Evolutionary conservation across 805 yeast genomes (phyloP).

Genomic region (Sungouiella thailandica): DNA sequence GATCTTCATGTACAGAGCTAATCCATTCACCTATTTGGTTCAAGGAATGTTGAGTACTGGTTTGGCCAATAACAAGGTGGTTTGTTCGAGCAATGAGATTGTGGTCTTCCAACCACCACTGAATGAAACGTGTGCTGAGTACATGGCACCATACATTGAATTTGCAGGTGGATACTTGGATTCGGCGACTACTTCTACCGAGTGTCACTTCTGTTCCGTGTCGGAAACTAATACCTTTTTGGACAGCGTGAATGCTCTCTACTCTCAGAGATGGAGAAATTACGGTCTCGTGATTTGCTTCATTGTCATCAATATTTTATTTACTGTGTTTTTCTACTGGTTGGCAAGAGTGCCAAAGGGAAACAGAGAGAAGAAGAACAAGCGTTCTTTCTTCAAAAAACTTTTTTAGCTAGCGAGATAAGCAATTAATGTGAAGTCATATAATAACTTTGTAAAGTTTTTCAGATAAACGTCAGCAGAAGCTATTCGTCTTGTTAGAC

Average conservation of each 20-base stretch:
- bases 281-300: slow-evolving; percentile 52
- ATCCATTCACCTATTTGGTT: slow-evolving; percentile 63
- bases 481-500: too few relatives aligned
- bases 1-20: slow-evolving; percentile 70
- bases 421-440: too few relatives aligned
- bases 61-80: slow-evolving; percentile 33
- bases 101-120: slow-evolving; percentile 22
- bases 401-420: too few relatives aligned
- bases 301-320: slow-evolving; percentile 33
- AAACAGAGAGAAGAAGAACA: slow-evolving; percentile 30
- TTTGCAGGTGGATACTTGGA: slow-evolving; percentile 47
- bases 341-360: slow-evolving; percentile 72
- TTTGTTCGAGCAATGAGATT: slow-evolving; percentile 22
- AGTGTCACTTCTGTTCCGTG: slow-evolving; percentile 23
- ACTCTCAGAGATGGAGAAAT: slow-evolving; percentile 60
- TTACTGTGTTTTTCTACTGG: slow-evolving; percentile 45
- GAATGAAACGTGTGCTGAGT: slow-evolving; percentile 12
- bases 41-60: slow-evolving; percentile 42
- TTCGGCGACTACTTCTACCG: slow-evolving; percentile 21
- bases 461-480: too few relatives aligned
- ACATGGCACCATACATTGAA: slow-evolving; percentile 25
- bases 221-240: slow-evolving; percentile 57
- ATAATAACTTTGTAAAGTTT: too few relatives aligned
- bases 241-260: slow-evolving; percentile 37
- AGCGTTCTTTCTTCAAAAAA: background rate